Evolutionary conservation across 176 grass and related monocot species (phyloP).

Genomic region (Typha latifolia): DNA sequence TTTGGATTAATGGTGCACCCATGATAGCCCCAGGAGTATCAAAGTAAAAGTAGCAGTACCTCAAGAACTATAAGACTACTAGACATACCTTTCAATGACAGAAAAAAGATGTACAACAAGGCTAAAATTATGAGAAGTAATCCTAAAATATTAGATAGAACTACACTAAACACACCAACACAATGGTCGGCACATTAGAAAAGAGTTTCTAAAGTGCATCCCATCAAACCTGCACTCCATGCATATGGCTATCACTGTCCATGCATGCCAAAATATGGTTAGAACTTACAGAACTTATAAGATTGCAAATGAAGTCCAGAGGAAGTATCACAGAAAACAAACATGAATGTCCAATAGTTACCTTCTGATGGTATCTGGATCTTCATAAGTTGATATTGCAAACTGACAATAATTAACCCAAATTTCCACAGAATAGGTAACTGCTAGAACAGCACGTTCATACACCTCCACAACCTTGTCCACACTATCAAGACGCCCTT

Average conservation of each 20-base stretch:
- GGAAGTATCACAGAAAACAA: not conserved
- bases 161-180: not conserved
- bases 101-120: slow-evolving; percentile 1
- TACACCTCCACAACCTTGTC: slow-evolving; percentile 88
- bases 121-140: slow-evolving; percentile 3
- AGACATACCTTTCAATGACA: not conserved
- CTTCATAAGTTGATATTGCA: slow-evolving; percentile 85
- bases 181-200: slow-evolving; percentile 9
- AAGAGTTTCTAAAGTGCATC: slow-evolving; percentile 23
- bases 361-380: slow-evolving; percentile 87
- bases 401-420: slow-evolving; percentile 90
- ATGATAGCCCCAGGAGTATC: slow-evolving; percentile 23
- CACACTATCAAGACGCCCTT: slow-evolving; percentile 52
- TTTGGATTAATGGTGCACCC: slow-evolving; percentile 23
- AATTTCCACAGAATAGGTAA: slow-evolving; percentile 99
- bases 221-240: slow-evolving; percentile 22
- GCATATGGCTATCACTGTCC: slow-evolving; percentile 5
- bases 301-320: not conserved
- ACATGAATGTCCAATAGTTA: slow-evolving; percentile 13
- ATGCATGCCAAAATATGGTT: slow-evolving; percentile 13
- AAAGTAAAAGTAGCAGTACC: slow-evolving; percentile 11
- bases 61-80: slow-evolving; percentile 7
- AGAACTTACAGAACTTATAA: slow-evolving; percentile 13
- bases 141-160: not conserved
- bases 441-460: slow-evolving; percentile 87